Evolutionary conservation across 2,329 filamentous ascomycete species (phyloP).

Genomic region (Pleochaeta shiraiana): DNA sequence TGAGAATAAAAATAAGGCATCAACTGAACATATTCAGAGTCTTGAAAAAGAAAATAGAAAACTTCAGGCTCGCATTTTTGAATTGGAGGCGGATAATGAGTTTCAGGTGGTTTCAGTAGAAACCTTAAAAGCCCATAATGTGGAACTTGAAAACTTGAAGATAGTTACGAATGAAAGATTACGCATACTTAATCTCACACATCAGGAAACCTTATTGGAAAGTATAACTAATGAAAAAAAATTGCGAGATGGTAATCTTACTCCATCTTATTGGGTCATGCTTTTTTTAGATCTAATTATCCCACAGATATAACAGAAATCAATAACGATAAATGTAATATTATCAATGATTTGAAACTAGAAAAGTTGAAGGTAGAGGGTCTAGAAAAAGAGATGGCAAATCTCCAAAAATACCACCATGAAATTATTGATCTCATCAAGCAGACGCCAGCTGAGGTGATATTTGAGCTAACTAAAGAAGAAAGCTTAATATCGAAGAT

Average conservation of each 20-base stretch:
- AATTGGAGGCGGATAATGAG: background rate
- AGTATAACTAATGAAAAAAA: background rate
- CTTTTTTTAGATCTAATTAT: background rate
- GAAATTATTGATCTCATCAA: slow-evolving; percentile 11
- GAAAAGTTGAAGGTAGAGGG: slow-evolving; percentile 8
- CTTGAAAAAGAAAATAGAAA: slow-evolving; percentile 2
- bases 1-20: background rate
- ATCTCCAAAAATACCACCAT: slow-evolving; percentile 7
- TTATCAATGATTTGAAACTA: slow-evolving; percentile 7
- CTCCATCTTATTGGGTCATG: background rate
- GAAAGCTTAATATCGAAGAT: slow-evolving; percentile 10
- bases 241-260: background rate
- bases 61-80: background rate
- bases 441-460: slow-evolving; percentile 8
- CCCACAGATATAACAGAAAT: background rate
- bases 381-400: slow-evolving; percentile 9
- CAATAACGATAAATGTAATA: slow-evolving; percentile 4
- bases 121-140: background rate
- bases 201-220: background rate
- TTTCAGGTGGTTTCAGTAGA: background rate
- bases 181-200: background rate
- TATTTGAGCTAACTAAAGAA: slow-evolving; percentile 10
- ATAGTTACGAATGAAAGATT: background rate
- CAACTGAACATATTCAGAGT: background rate
- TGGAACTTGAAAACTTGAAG: background rate